phyloP scores from a whole-genome alignment of 2,329 filamentous ascomycete species.

The Colletotrichum incanum region DNA sequence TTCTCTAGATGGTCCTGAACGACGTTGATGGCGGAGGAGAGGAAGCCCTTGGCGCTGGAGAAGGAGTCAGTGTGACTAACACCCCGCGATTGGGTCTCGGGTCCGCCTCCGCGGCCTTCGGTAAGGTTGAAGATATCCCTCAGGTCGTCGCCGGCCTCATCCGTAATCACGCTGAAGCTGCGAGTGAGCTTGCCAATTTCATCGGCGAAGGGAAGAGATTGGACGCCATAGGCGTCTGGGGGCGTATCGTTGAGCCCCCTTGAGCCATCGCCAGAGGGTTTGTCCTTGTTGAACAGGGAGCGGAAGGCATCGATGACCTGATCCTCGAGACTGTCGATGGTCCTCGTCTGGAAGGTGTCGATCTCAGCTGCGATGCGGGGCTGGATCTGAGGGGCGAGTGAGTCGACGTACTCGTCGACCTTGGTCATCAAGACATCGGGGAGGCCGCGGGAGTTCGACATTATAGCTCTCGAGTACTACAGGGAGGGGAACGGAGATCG shows the following conservation, averaged over 20 bases:
- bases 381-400: constrained; percentile 62
- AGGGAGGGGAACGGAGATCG: neutral
- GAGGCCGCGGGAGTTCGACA: constrained; percentile 54
- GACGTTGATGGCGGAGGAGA: constrained; percentile 58
- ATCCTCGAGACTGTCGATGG: constrained; percentile 62
- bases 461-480: constrained; percentile 36
- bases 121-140: constrained; percentile 62
- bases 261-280: constrained; percentile 41
- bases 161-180: constrained; percentile 57
- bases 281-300: constrained; percentile 59
- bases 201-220: constrained; percentile 62
- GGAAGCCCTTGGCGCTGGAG: constrained; percentile 54
- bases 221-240: constrained; percentile 59
- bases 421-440: constrained; percentile 61
- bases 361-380: constrained; percentile 62
- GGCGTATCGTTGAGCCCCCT: constrained; percentile 52
- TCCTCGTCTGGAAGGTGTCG: constrained; percentile 60
- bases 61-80: constrained; percentile 46
- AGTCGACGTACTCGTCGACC: constrained; percentile 64
- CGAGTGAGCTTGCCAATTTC: constrained; percentile 60
- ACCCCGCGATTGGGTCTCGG: constrained; percentile 48
- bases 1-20: constrained; percentile 59
- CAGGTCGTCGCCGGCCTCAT: constrained; percentile 59
- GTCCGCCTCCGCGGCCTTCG: constrained; percentile 48
- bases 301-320: constrained; percentile 62